phyloP scores from a whole-genome alignment of 2,329 filamentous ascomycete species.

The Curvularia lunata region DNA sequence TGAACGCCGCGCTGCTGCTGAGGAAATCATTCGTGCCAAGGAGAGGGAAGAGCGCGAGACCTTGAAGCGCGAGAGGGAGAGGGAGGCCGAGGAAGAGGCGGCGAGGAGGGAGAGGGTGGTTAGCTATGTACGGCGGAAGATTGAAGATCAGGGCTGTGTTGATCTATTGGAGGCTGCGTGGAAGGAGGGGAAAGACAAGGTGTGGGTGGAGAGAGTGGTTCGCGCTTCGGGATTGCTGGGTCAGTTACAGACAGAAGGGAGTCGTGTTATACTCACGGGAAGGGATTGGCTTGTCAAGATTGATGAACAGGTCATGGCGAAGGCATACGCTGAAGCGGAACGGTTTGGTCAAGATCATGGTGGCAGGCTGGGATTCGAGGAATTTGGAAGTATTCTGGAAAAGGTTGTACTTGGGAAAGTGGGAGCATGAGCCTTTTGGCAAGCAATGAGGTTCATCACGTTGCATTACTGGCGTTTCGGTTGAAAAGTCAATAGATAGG shows the following conservation, averaged over 20 bases:
- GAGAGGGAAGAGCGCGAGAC: constrained; percentile 50
- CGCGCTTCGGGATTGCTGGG: constrained; percentile 50
- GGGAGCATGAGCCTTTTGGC: neutral
- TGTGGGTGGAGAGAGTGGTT: constrained; percentile 54
- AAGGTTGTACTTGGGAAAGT: constrained; percentile 38
- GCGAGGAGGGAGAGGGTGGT: constrained; percentile 40
- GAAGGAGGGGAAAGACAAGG: constrained; percentile 49
- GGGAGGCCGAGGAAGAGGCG: constrained; percentile 47
- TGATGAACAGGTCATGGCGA: constrained; percentile 48
- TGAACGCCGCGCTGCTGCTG: constrained; percentile 48
- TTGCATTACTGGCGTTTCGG: neutral
- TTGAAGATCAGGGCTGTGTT: constrained; percentile 33
- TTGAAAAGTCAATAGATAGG: neutral
- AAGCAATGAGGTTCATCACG: neutral
- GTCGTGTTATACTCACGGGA: constrained; percentile 52
- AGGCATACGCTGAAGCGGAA: constrained; percentile 48
- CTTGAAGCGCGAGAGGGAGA: constrained; percentile 47
- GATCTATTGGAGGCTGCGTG: constrained; percentile 52
- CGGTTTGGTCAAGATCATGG: constrained; percentile 31
- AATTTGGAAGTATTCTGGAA: constrained; percentile 50
- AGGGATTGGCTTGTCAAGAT: constrained; percentile 54
- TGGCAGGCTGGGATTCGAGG: constrained; percentile 45
- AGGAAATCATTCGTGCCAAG: constrained; percentile 52
- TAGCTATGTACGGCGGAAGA: constrained; percentile 32
- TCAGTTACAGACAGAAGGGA: constrained; percentile 31